Conservation (phyloP, 2,329 filamentous ascomycete species). For the Teratosphaeria nubilosa region DNA sequence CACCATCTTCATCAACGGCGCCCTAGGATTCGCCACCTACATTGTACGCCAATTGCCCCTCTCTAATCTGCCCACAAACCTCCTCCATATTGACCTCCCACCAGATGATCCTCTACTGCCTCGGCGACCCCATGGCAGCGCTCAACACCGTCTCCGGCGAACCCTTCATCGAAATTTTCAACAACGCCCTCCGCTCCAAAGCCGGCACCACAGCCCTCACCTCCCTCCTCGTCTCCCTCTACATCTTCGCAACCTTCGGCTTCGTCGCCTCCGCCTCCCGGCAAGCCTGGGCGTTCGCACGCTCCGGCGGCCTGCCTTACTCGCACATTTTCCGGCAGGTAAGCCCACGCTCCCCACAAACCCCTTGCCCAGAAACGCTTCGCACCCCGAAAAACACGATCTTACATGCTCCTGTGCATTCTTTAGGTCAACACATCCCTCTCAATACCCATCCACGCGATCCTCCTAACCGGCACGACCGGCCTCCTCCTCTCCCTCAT, state of each 20-base stretch:
- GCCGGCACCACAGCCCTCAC: slow-evolving; percentile 26
- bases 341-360: not conserved
- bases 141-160: not conserved
- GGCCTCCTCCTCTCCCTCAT: slow-evolving; percentile 13
- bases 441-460: slow-evolving; percentile 3
- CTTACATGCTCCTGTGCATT: not conserved
- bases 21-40: slow-evolving; percentile 7
- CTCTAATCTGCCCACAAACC: slow-evolving; percentile 15
- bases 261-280: slow-evolving; percentile 2
- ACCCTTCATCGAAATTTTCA: slow-evolving; percentile 26
- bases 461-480: slow-evolving; percentile 12
- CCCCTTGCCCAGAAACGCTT: too few species aligned
- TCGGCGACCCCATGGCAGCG: not conserved
- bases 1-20: slow-evolving; percentile 32
- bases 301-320: slow-evolving; percentile 18
- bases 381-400: not conserved
- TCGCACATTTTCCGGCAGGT: not conserved
- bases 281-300: slow-evolving; percentile 11
- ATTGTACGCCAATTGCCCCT: not conserved
- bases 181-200: slow-evolving; percentile 23
- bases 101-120: slow-evolving; percentile 1
- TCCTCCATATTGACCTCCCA: slow-evolving; percentile 27
- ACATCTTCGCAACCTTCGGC: not conserved
- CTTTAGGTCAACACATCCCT: slow-evolving; percentile 6
- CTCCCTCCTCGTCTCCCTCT: slow-evolving; percentile 18